Evolutionary conservation across 345 rosid genomes (phyloP).

Genomic region (Barbarea vulgaris): DNA sequence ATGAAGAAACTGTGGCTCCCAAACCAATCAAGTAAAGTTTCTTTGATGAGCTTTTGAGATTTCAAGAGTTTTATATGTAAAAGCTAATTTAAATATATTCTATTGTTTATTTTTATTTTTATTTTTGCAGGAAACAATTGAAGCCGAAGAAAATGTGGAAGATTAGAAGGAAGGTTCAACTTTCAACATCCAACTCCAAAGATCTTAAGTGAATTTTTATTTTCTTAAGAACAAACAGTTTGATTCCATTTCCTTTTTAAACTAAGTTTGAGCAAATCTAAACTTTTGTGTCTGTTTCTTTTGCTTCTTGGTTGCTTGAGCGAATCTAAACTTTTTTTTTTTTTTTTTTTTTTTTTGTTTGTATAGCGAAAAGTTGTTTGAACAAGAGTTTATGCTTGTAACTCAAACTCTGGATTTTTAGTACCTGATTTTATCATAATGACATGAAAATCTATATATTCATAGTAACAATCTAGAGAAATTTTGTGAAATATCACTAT

Average conservation of each 20-base stretch:
- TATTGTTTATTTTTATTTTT: background rate
- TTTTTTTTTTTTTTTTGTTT: too few relatives aligned
- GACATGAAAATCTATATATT: background rate
- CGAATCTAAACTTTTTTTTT: background rate
- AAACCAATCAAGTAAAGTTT: constrained; percentile 24
- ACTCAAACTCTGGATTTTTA: background rate
- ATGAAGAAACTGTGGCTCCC: constrained; percentile 5
- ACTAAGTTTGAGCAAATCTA: background rate
- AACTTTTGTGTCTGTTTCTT: background rate
- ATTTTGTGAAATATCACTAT: too few relatives aligned
- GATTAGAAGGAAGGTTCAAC: constrained; percentile 11
- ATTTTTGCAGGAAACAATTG: constrained; percentile 24
- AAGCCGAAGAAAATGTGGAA: constrained; percentile 3
- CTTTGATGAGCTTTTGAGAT: background rate
- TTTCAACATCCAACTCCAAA: constrained; percentile 16
- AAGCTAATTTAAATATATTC: background rate
- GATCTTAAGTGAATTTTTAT: background rate
- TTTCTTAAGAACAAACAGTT: background rate
- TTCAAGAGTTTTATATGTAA: background rate
- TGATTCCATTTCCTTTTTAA: background rate
- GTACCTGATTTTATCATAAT: background rate
- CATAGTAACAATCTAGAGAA: background rate
- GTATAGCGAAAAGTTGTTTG: background rate
- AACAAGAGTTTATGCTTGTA: background rate
- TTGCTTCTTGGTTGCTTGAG: background rate